phyloP scores from a whole-genome alignment of 2,329 filamentous ascomycete genomes.

The Neofusicoccum ribis region DNA sequence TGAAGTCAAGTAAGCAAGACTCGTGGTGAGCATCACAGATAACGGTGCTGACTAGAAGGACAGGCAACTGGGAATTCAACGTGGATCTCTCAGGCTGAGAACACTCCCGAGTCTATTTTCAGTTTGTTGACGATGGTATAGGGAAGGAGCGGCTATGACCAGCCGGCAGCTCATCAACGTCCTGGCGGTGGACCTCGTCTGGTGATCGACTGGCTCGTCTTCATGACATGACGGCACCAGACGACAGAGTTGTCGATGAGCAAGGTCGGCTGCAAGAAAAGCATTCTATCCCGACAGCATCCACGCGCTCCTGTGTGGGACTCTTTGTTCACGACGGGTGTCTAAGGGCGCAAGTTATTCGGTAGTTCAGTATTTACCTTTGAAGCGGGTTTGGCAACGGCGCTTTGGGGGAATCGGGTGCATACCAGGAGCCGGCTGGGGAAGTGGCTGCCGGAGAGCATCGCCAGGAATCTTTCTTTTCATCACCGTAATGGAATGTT shows the following conservation, averaged over 20 bases:
- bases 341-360: not conserved
- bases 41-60: not conserved
- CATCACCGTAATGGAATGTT: not conserved
- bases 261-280: not conserved
- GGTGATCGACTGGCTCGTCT: not conserved
- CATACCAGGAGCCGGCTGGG: not conserved
- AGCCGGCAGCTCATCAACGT: not conserved
- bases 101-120: not conserved
- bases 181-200: not conserved
- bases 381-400: slow-evolving; percentile 6
- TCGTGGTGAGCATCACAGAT: not conserved
- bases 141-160: not conserved
- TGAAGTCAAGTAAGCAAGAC: slow-evolving; percentile 72
- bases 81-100: slow-evolving; percentile 17
- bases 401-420: slow-evolving; percentile 3
- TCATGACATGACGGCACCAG: not conserved
- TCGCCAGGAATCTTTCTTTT: slow-evolving; percentile 1
- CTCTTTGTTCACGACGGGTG: not conserved
- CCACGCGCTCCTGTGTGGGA: not conserved
- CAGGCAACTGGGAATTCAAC: slow-evolving; percentile 19
- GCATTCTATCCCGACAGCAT: not conserved
- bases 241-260: not conserved
- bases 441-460: not conserved
- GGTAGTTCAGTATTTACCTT: not conserved
- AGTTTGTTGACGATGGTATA: not conserved